Conservation (phyloP, 1,139 yeast genomes). For the Casaregolazyma lundiana region DNA sequence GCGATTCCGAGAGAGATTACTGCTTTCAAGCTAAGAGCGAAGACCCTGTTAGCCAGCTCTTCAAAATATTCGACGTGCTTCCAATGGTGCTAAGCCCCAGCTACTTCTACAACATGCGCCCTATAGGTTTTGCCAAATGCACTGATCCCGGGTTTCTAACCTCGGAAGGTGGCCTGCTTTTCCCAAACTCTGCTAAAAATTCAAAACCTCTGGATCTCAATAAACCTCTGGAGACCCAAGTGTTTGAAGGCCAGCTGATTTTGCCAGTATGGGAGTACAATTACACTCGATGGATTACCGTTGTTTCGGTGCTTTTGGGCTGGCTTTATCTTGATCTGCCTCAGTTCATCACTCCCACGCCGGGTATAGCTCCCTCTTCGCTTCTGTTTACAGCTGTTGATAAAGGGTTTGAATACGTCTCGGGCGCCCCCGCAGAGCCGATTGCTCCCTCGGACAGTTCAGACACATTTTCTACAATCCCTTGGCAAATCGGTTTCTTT, state of each 20-base stretch:
- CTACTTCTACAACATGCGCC: slow-evolving; percentile 60
- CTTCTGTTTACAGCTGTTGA: slow-evolving; percentile 38
- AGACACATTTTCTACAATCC: slow-evolving; percentile 38
- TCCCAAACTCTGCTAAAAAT: slow-evolving; percentile 52
- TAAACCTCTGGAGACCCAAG: slow-evolving; percentile 42
- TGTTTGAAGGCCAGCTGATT: slow-evolving; percentile 89
- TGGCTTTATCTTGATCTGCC: slow-evolving; percentile 97
- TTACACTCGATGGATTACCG: slow-evolving; percentile 43
- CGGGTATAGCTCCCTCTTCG: slow-evolving; percentile 80
- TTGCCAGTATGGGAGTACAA: slow-evolving; percentile 74
- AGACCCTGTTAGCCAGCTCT: slow-evolving; percentile 51
- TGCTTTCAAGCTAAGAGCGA: slow-evolving; percentile 68
- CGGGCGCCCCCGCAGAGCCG: slow-evolving; percentile 16
- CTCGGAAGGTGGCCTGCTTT: slow-evolving; percentile 74
- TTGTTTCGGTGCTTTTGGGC: slow-evolving; percentile 44
- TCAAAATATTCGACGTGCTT: slow-evolving; percentile 55
- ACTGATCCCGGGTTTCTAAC: slow-evolving; percentile 80
- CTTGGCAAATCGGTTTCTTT: slow-evolving; percentile 67
- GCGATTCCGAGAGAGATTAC: slow-evolving; percentile 81
- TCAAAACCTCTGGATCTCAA: slow-evolving; percentile 44
- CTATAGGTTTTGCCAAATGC: slow-evolving; percentile 65
- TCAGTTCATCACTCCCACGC: slow-evolving; percentile 82
- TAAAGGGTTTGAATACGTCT: slow-evolving; percentile 28
- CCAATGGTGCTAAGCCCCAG: slow-evolving; percentile 80
- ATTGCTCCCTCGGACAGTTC: slow-evolving; percentile 6